A percentile compares a stretch with the other conserved stretches of the same genome.
Evolutionary conservation across 345 rosid species (phyloP).

Genomic region (Citrus glauca): DNA sequence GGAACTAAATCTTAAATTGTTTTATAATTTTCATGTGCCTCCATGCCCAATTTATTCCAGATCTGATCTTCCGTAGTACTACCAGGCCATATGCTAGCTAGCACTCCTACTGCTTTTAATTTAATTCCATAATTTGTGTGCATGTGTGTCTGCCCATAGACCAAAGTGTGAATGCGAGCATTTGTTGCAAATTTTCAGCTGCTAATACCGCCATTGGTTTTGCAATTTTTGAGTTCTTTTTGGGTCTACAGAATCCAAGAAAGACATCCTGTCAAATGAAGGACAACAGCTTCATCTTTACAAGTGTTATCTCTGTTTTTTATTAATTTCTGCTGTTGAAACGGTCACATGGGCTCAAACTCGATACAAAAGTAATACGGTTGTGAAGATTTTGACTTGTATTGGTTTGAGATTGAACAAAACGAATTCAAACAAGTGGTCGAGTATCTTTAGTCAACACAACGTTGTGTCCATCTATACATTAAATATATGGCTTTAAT

Average conservation of each 20-base stretch:
- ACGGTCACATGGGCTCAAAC: background rate
- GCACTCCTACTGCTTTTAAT: background rate
- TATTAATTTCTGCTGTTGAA: background rate
- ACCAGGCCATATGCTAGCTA: background rate
- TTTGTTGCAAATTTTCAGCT: background rate
- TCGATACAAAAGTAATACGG: background rate
- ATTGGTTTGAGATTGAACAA: background rate
- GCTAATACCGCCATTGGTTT: background rate
- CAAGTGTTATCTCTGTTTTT: background rate
- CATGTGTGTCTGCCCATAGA: background rate
- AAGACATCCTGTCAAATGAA: constrained; percentile 12
- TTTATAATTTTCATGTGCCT: constrained; percentile 10
- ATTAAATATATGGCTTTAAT: too few species aligned
- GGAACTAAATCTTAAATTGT: background rate
- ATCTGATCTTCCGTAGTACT: constrained; percentile 32
- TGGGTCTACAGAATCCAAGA: background rate
- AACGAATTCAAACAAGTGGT: background rate
- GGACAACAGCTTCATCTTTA: background rate
- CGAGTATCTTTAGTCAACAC: too few species aligned
- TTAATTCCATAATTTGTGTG: too few species aligned
- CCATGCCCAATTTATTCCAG: background rate
- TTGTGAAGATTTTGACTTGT: constrained; percentile 7
- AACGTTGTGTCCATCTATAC: too few species aligned
- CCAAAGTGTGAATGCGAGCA: background rate
- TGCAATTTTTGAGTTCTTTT: background rate